Evolutionary conservation across 2,329 filamentous ascomycete genomes (phyloP).

Genomic region (Didymella pomorum): DNA sequence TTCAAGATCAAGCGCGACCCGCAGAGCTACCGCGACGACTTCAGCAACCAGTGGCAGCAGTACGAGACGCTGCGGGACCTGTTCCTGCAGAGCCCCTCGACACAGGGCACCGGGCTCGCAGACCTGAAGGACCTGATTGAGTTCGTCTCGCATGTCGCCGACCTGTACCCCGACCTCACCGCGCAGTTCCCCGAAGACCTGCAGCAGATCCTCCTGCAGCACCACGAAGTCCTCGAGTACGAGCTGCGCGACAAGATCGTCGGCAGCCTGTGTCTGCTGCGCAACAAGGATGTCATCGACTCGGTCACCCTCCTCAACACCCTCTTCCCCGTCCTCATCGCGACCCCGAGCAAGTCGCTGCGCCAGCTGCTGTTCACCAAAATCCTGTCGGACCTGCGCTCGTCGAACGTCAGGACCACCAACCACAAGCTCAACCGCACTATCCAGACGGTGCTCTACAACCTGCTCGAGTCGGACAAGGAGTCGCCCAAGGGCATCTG

Average conservation of each 20-base stretch:
- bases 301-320: slow-evolving; percentile 82
- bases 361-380: slow-evolving; percentile 86
- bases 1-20: slow-evolving; percentile 92
- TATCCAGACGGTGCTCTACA: slow-evolving; percentile 92
- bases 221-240: slow-evolving; percentile 82
- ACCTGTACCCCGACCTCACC: slow-evolving; percentile 88
- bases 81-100: slow-evolving; percentile 83
- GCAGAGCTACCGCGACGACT: slow-evolving; percentile 89
- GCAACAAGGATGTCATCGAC: slow-evolving; percentile 91
- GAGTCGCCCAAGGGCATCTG: slow-evolving; percentile 87
- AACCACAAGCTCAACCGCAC: slow-evolving; percentile 94
- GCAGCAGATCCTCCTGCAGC: slow-evolving; percentile 78
- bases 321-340: slow-evolving; percentile 90
- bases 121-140: slow-evolving; percentile 92
- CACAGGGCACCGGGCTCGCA: slow-evolving; percentile 78
- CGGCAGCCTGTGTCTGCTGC: slow-evolving; percentile 83
- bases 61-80: slow-evolving; percentile 92
- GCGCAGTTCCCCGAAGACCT: slow-evolving; percentile 80
- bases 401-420: slow-evolving; percentile 83
- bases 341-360: slow-evolving; percentile 90
- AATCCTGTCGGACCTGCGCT: slow-evolving; percentile 88
- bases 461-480: slow-evolving; percentile 85
- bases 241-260: slow-evolving; percentile 95
- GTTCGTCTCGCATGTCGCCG: slow-evolving; percentile 90
- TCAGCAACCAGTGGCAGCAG: slow-evolving; percentile 85